Base-by-base conservation (phyloP, 73 alveolate species). In the Tetrahymena elliotti region DNA sequence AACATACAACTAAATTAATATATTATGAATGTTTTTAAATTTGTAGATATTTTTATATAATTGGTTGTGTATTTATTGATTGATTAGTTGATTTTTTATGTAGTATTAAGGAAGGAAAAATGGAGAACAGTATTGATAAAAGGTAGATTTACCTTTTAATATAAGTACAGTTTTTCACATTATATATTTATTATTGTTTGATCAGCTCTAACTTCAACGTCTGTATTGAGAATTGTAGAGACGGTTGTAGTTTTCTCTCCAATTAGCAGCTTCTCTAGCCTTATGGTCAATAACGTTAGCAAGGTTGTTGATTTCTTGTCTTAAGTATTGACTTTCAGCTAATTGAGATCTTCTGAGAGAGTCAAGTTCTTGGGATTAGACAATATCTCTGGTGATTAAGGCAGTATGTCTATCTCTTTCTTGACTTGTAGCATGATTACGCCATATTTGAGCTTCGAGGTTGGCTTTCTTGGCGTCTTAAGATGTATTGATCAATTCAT, bases 201-300 rank as follows among this genome's bases (percentile, higher is more conserved):
- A 18, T 68, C 3, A n/a, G 88, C 36, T 68, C 88, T 47, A 22
- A 10, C 82, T 68, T 68, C 88, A 68, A 68, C 88, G 88, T 68
- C 38, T 68, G 88, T 68, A 68, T 68, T 68, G 36, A 31, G 88
- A 68, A 31, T 68, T 68, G 88, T 68, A 68, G 36, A 68, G 88
- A 68, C 88, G 88, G 88, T 68, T 68, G 88, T 68, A 68, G 88
- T 68, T 68, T 68, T 68, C 88, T 68, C 88, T 68, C 88, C 88
- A 68, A 31, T 68, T 36, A 68, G 88, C 88, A 2, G 88, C 88
- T 68, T 68, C 88, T 16, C 88, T 68, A 24, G 88, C 88, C 88
- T 68, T 68, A 10, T 68, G 88, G 36, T 68, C 88, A 68, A 68
- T 68, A 24, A 68, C 88, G n/a, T 68, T 68, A 27, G 88, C 34